These are phyloP conservation scores for Dryadomyces quercivorus DNA, from an alignment of 2,329 filamentous ascomycete genomes.

Conservation along the genomic window DNA sequence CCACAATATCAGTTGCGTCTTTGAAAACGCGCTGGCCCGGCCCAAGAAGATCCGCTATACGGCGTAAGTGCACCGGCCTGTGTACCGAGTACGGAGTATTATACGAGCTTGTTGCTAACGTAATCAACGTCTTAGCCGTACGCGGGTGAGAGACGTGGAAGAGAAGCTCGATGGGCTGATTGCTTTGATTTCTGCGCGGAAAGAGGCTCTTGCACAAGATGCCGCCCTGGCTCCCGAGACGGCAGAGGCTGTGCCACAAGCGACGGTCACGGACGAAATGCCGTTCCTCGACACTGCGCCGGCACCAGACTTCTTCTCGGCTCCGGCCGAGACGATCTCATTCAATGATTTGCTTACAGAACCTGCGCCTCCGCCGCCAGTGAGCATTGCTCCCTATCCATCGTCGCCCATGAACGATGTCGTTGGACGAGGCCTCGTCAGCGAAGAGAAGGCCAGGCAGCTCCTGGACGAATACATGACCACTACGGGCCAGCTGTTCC, in stretches of 20 bases:
- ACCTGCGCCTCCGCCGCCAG: not conserved
- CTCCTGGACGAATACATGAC: constrained; percentile 5
- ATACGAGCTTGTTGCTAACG: too few relatives aligned
- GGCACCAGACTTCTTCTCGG: not conserved
- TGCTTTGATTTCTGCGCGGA: constrained; percentile 19
- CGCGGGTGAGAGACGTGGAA: constrained; percentile 14
- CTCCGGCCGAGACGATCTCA: not conserved
- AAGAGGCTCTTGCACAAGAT: constrained; percentile 3
- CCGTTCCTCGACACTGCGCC: not conserved
- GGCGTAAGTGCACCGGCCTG: constrained; percentile 10
- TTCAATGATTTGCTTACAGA: constrained; percentile 1
- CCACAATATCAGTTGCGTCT: constrained; percentile 12
- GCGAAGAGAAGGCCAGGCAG: constrained; percentile 5
- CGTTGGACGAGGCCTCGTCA: constrained; percentile 9
- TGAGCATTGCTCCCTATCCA: not conserved
- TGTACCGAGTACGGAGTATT: too few relatives aligned
- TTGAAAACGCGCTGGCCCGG: constrained; percentile 14
- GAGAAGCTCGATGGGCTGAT: constrained; percentile 15
- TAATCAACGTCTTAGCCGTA: constrained; percentile 7
- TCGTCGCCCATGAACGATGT: constrained; percentile 4
- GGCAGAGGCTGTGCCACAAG: not conserved
- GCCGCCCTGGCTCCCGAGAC: constrained; percentile 7
- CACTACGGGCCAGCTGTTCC: constrained; percentile 6
- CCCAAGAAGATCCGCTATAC: constrained; percentile 13
- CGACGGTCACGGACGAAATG: not conserved